phyloP scores from a whole-genome alignment of 768 basidiomycete genomes.

The Coprinopsis sp. region DNA sequence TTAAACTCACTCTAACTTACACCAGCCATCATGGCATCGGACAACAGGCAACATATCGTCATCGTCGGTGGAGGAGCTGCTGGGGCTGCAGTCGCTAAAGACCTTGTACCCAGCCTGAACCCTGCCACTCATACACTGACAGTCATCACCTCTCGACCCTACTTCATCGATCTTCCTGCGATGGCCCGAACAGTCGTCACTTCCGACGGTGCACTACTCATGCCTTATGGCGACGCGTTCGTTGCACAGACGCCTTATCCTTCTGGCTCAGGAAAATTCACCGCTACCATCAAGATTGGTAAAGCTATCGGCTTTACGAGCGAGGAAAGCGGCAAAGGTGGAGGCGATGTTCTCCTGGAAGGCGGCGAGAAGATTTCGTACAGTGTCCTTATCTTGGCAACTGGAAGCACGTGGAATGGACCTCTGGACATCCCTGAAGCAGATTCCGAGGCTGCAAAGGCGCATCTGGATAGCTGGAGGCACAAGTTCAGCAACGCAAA shows the following conservation, averaged over 20 bases:
- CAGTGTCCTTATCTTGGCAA: conserved; percentile 51
- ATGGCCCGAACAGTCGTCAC: conserved; percentile 49
- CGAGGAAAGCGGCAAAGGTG: conserved; percentile 25
- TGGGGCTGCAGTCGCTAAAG: conserved; percentile 40
- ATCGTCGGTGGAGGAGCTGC: conserved; percentile 52
- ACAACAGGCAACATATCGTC: conserved; percentile 25
- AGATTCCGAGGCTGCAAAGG: conserved; percentile 12
- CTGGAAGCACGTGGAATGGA: conserved; percentile 51
- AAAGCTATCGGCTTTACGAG: conserved; percentile 40
- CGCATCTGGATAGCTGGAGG: conserved; percentile 16
- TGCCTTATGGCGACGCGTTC: conserved; percentile 54
- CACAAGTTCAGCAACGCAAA: conserved; percentile 28
- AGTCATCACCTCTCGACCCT: conserved; percentile 50
- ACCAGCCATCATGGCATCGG: too few relatives aligned
- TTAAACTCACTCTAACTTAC: too few relatives aligned
- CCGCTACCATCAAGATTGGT: conserved; percentile 46
- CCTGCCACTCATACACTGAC: conserved; percentile 43
- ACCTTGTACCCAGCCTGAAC: conserved; percentile 48
- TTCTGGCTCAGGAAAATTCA: too few relatives aligned
- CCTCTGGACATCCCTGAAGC: conserved; percentile 42
- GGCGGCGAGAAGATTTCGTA: conserved; percentile 40
- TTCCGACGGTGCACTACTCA: conserved; percentile 37
- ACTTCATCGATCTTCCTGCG: conserved; percentile 44
- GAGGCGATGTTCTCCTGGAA: conserved; percentile 33
- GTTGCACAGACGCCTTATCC: too few relatives aligned